phyloP scores from a whole-genome alignment of 345 rosid species.

The Lepidium aucheri region DNA sequence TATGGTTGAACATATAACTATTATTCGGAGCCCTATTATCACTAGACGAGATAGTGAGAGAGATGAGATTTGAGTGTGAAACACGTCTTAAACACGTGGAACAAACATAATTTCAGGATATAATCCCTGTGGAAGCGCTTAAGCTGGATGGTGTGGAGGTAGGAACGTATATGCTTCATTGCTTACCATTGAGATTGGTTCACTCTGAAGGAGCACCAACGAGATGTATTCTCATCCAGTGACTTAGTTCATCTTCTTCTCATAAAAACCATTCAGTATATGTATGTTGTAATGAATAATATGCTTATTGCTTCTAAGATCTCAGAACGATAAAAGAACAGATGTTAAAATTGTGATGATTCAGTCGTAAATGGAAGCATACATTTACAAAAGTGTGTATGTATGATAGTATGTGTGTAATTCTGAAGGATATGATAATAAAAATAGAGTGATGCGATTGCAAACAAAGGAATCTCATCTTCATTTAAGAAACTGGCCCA shows the following conservation, averaged over 20 bases:
- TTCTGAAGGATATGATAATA: neutral
- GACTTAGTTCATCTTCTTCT: conserved; percentile 15
- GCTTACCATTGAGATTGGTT: conserved; percentile 59
- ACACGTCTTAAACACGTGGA: neutral
- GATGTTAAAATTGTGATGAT: neutral
- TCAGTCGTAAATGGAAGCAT: neutral
- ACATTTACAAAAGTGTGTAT: neutral
- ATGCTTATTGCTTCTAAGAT: conserved; percentile 1
- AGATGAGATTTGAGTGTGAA: neutral
- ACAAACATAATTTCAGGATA: conserved; percentile 30
- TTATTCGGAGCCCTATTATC: no score
- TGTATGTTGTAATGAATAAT: neutral
- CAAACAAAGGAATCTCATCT: neutral
- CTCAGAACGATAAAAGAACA: neutral
- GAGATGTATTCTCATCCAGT: conserved; percentile 70
- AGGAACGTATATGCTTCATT: conserved; percentile 62
- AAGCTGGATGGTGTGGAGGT: conserved; percentile 52
- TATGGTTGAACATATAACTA: neutral
- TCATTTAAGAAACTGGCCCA: neutral
- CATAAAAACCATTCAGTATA: neutral
- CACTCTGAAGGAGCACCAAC: conserved; percentile 66
- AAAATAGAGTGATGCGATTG: neutral
- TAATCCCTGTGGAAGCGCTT: conserved; percentile 56
- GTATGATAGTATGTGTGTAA: neutral
- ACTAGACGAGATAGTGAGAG: conserved; percentile 4